These are phyloP conservation scores for Linnemannia schmuckeri DNA, from an alignment of 192 early-diverging fungal species.

Conservation along the genomic window DNA sequence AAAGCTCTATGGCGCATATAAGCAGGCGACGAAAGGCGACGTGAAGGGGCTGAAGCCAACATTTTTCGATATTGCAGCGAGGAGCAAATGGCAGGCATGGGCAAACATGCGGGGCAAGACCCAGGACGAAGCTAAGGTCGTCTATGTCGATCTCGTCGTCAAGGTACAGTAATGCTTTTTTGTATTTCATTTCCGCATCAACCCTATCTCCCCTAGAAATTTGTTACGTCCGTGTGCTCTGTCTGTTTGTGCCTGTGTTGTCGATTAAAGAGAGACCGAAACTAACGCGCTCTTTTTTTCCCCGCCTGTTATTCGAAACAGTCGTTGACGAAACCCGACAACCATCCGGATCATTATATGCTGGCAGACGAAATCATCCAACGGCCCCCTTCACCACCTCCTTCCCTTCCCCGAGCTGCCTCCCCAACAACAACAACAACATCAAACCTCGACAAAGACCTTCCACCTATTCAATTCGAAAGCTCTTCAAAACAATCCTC, in stretches of 20 bases:
- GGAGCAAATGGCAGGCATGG: constrained; percentile 59
- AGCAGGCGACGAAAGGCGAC: constrained; percentile 49
- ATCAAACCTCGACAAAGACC: constrained; percentile 24
- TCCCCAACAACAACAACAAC: constrained; percentile 10
- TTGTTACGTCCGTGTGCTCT: not conserved
- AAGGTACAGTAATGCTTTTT: constrained; percentile 18
- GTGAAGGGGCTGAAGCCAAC: constrained; percentile 39
- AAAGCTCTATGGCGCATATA: constrained; percentile 52
- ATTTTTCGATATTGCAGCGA: constrained; percentile 42
- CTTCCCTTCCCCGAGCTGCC: not conserved
- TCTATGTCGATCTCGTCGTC: constrained; percentile 45
- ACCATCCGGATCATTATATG: constrained; percentile 34
- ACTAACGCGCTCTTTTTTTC: not conserved
- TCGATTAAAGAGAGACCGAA: not conserved
- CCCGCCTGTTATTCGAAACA: constrained; percentile 4
- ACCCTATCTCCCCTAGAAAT: constrained; percentile 2
- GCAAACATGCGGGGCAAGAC: constrained; percentile 51
- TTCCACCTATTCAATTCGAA: constrained; percentile 25
- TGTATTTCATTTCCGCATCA: constrained; percentile 2
- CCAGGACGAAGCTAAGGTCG: constrained; percentile 20
- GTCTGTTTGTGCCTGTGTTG: not conserved
- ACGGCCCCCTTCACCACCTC: constrained; percentile 29
- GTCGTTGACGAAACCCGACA: constrained; percentile 38
- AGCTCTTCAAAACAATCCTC: not conserved
- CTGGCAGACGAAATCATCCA: constrained; percentile 51